Evolutionary conservation across 1,284 basidiomycete genomes (phyloP), one percentile per base, ranked within the genome.

Genomic region (Caloboletus inedulis): DNA sequence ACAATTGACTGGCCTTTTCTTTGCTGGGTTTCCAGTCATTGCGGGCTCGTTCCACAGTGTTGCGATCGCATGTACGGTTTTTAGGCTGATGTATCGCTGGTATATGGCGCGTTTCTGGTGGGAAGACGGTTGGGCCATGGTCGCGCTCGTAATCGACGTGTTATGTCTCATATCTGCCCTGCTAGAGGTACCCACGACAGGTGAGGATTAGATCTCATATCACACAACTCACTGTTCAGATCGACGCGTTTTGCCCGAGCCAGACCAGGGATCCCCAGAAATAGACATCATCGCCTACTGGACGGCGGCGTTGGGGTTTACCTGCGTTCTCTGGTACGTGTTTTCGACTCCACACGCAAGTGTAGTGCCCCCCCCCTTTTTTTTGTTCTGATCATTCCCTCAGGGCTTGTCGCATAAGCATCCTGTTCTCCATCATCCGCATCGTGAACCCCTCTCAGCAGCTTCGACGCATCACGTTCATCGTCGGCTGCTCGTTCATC

Each of bases 401-500:
- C 25, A 69, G 64, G 64, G 48, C 51, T 14, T 63, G 58, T 48
- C 60, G 68, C 14, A 45, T 43, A 21, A 65, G 66, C 35, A 60
- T 65, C 36, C 39, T 68, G 35, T 19, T 59, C 27, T 67, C 64
- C 19, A 47, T 67, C 45, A 25, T 67, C 18, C 62, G 58, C 27
- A 16, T 62, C 13, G 47, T 47, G 13, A 56, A 53, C 7, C 59
- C 60, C 0, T 54, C 53, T 4, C 46, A n/a, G 27, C 45, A 3
- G 7, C 47, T 59, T 14, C 50, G 50, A 7, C 53, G 52, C n/a
- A 29, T 56, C 27, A 30, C 43, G 1, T 49, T 29, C 41, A 6
- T 53, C 9, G 41, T 63, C 25, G 53, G 53, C 27, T 47, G 39
- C 33, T 53, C 54, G 4, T 69, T 68, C 25, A 3, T 51, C 10